Conservation (phyloP, 2,329 filamentous ascomycete genomes). For the Arachnomyces sp. region DNA sequence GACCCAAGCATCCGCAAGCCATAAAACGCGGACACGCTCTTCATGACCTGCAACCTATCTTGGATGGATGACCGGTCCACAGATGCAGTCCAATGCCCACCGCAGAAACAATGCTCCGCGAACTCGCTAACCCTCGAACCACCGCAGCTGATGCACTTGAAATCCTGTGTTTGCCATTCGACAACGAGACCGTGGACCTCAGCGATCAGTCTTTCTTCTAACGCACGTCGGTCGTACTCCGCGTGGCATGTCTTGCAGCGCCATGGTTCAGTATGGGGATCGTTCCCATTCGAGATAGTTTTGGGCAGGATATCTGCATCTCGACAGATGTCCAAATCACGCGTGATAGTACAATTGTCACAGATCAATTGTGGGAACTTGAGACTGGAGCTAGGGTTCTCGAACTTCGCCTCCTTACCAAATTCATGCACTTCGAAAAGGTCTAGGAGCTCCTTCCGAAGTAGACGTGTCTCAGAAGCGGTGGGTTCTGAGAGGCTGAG, state of each 20-base stretch:
- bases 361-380: conserved; percentile 72
- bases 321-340: conserved; percentile 85
- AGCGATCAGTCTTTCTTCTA: conserved; percentile 76
- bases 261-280: conserved; percentile 50
- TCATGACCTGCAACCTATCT: conserved; percentile 61
- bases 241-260: conserved; percentile 67
- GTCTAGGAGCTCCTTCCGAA: conserved; percentile 80
- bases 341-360: conserved; percentile 79
- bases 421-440: conserved; percentile 96
- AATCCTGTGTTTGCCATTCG: conserved; percentile 81
- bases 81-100: conserved; percentile 72
- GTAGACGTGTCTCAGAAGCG: conserved; percentile 73
- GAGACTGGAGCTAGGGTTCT: conserved; percentile 73
- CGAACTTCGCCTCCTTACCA: conserved; percentile 75
- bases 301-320: conserved; percentile 71
- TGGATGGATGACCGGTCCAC: conserved; percentile 60
- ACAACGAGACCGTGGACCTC: conserved; percentile 67
- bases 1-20: conserved; percentile 71
- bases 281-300: conserved; percentile 21
- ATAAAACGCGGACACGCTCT: conserved; percentile 69
- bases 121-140: conserved; percentile 77
- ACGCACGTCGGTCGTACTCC: conserved; percentile 66
- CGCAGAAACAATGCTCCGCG: conserved; percentile 93
- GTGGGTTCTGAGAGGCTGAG: conserved; percentile 86
- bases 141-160: conserved; percentile 70